phyloP scores from a whole-genome alignment of 2,329 filamentous ascomycete genomes.

The Dactylellina cionopaga region DNA sequence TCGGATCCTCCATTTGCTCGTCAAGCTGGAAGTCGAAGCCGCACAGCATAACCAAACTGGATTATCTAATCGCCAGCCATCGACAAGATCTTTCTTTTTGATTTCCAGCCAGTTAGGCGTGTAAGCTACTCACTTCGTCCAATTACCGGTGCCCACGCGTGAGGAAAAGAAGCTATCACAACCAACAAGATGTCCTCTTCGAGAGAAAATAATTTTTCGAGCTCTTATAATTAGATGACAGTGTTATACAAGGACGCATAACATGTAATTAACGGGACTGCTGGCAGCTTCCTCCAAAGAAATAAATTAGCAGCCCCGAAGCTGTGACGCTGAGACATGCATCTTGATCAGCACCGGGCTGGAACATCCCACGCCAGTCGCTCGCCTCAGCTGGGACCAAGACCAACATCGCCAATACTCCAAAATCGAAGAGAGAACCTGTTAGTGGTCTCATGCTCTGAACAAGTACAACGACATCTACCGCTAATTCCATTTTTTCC shows the following conservation, averaged over 20 bases:
- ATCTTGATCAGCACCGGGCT: slow-evolving; percentile 10
- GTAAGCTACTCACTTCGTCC: too few relatives aligned
- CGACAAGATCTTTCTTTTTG: not conserved
- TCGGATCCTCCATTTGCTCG: slow-evolving; percentile 14
- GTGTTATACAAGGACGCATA: too few relatives aligned
- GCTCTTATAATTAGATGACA: not conserved
- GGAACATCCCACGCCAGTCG: not conserved
- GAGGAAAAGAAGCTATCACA: not conserved
- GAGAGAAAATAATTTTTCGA: slow-evolving; percentile 8
- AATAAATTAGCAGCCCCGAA: too few relatives aligned
- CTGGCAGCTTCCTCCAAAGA: too few relatives aligned
- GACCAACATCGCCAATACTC: not conserved
- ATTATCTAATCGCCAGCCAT: slow-evolving; percentile 27
- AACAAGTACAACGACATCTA: too few relatives aligned
- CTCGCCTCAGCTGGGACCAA: slow-evolving; percentile 17
- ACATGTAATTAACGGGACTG: too few relatives aligned
- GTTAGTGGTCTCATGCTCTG: too few relatives aligned
- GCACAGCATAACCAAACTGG: slow-evolving; percentile 3
- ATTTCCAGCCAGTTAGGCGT: not conserved
- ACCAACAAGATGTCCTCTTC: not conserved
- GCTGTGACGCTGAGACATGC: slow-evolving; percentile 35
- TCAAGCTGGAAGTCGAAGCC: slow-evolving; percentile 26
- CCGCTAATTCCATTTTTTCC: too few relatives aligned
- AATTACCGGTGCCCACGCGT: slow-evolving; percentile 45
- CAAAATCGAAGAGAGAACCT: too few relatives aligned